phyloP scores from a whole-genome alignment of 2,329 filamentous ascomycete species.

The Rutstroemia sydowiana region DNA sequence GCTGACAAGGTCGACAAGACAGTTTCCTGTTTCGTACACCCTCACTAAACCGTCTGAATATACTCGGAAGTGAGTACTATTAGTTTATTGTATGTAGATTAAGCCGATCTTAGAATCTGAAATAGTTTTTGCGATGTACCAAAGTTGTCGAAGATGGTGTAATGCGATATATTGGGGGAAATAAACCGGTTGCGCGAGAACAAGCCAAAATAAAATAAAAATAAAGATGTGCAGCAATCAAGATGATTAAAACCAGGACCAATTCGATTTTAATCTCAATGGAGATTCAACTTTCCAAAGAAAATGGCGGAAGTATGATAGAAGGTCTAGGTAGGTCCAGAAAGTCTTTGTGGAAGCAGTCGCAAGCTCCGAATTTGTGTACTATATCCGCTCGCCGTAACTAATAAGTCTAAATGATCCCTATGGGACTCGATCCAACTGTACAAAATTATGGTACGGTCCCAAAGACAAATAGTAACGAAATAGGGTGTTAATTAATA shows the following conservation, averaged over 20 bases:
- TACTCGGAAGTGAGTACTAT: conserved; percentile 7
- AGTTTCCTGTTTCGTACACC: no score
- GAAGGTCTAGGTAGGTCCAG: no score
- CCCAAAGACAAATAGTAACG: neutral
- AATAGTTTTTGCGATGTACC: neutral
- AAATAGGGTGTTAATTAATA: conserved; percentile 5
- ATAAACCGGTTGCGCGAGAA: neutral
- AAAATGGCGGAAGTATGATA: no score
- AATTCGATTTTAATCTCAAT: neutral
- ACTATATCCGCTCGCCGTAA: no score
- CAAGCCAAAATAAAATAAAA: no score
- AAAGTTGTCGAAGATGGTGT: neutral
- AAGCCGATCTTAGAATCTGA: neutral
- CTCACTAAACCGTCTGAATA: no score
- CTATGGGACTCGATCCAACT: conserved; percentile 1
- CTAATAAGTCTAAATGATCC: neutral
- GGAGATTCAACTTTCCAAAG: no score
- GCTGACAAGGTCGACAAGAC: conserved; percentile 7
- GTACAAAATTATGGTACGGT: conserved; percentile 1
- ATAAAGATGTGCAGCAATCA: no score
- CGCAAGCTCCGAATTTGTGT: no score
- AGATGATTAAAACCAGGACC: no score
- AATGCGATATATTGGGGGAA: neutral
- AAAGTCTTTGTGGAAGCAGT: neutral
- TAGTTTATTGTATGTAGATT: conserved; percentile 5